These are phyloP conservation scores for Vanilla planifolia DNA, from an alignment of 106 monocot species.

Conservation along the genomic window DNA sequence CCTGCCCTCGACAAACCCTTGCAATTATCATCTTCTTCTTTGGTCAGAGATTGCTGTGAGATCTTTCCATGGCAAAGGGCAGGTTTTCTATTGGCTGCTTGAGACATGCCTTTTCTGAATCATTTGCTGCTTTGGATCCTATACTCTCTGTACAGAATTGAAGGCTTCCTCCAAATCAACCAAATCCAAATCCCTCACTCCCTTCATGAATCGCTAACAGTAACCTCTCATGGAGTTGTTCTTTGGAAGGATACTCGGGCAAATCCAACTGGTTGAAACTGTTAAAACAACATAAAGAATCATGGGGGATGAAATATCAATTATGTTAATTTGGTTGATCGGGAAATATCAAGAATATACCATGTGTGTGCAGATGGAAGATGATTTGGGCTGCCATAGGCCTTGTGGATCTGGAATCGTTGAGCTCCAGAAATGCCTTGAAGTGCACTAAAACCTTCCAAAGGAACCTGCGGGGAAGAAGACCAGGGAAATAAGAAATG, in stretches of 20 bases:
- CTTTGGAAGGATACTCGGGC: constrained; percentile 92
- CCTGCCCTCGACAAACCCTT: no score
- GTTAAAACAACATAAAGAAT: constrained; percentile 13
- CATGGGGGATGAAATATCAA: neutral
- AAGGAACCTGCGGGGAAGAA: constrained; percentile 58
- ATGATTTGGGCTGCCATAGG: constrained; percentile 79
- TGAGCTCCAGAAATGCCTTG: constrained; percentile 97
- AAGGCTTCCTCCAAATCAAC: constrained; percentile 22
- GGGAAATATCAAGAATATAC: constrained; percentile 23
- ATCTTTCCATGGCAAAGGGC: no score
- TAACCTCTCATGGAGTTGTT: constrained; percentile 76
- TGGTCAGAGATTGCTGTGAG: neutral
- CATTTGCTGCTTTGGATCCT: constrained; percentile 7
- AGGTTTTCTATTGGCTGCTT: no score
- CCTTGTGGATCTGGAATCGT: constrained; percentile 97
- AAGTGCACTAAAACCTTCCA: constrained; percentile 96
- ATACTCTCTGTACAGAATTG: constrained; percentile 27
- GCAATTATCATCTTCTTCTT: no score
- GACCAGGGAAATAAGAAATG: neutral
- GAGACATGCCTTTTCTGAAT: constrained; percentile 6
- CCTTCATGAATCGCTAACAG: constrained; percentile 92
- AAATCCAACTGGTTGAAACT: constrained; percentile 95
- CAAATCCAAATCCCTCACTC: constrained; percentile 93
- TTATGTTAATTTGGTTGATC: neutral
- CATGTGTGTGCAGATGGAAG: constrained; percentile 98